Evolutionary conservation across 2,329 filamentous ascomycete genomes (phyloP).

Genomic region (Pseudogymnoascus sp.): DNA sequence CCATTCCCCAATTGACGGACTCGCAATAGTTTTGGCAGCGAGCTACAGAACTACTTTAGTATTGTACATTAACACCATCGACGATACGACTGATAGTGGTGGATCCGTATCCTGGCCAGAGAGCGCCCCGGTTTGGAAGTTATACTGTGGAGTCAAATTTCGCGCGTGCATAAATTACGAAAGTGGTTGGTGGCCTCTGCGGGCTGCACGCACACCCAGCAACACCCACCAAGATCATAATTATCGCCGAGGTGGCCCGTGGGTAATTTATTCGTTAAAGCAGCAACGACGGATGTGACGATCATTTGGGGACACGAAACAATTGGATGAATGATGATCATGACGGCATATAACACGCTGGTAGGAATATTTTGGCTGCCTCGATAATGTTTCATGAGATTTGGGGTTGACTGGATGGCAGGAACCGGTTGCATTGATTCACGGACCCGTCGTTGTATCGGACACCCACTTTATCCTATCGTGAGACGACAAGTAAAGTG

Average conservation of each 20-base stretch:
- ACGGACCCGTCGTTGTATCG: neutral
- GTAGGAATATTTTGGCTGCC: neutral
- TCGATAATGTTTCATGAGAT: constrained; percentile 4
- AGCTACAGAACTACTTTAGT: neutral
- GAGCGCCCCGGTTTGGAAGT: neutral
- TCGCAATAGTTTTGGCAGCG: constrained; percentile 6
- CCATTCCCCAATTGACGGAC: neutral
- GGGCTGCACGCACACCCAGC: neutral
- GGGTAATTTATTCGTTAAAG: neutral
- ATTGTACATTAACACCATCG: neutral
- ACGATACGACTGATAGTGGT: constrained; percentile 4
- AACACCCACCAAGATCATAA: neutral
- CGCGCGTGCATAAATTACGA: constrained; percentile 3
- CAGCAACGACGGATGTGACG: constrained; percentile 1
- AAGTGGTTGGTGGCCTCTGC: constrained; percentile 4
- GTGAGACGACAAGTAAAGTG: constrained; percentile 3
- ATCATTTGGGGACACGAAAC: constrained; percentile 7
- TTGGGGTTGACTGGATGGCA: neutral
- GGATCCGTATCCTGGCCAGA: neutral
- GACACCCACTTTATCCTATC: constrained; percentile 2
- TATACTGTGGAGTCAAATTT: constrained; percentile 8
- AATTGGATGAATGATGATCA: neutral
- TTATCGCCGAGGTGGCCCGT: constrained; percentile 7
- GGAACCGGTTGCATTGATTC: neutral
- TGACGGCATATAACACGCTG: constrained; percentile 6